Evolutionary conservation across 2,329 filamentous ascomycete genomes (phyloP), one percentile per base, ranked within the genome.

Genomic region (Pseudogymnoascus sp.): DNA sequence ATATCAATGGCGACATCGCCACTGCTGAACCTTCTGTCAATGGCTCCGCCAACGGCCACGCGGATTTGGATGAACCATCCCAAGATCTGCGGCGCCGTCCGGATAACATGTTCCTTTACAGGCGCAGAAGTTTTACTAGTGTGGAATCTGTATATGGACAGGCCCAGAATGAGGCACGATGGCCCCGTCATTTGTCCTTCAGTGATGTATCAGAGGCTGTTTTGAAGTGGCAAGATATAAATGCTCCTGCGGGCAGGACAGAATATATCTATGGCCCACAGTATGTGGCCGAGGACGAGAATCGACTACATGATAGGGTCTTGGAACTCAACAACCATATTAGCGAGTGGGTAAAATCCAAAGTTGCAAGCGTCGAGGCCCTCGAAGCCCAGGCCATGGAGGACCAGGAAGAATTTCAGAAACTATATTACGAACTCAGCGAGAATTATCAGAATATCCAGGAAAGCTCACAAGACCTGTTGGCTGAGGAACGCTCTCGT

Each of bases 201-300:
- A 86, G 87, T 64, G 82, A 88, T 50, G 89, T 88, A 1, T 89
- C 90, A 75, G 88, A 91, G 65, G 89, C 86, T n/a, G 77, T 93
- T 6, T 76, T 92, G 1, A 79, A 77, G 14, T 92, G 89, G 89
- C 78, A 83, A 4, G 81, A 84, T 59, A 74, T 88, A 26, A 73
- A 78, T 3, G 76, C 78, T 62, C 65, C 81, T 1, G 65, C 70
- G 3, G 73, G 76, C 31, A 77, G 80, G 16, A 74, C 69, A 10
- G 72, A 50, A 5, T n/a, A 60, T 28, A 16, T 26, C 35, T 11
- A 68, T 22, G 69, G 70, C 6, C 74, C 79, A 28, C 70, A 71
- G 19, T 67, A 77, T 14, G 69, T 76, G 38, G 75, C 82, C 3
- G 82, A 86, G 66, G 76, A 86, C n/a, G 81, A 84, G 8, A 81